A percentile compares a stretch with the other conserved stretches of the same genome.
phyloP scores from a whole-genome alignment of 2,329 filamentous ascomycete genomes.

The Colletotrichum echinochloae region DNA sequence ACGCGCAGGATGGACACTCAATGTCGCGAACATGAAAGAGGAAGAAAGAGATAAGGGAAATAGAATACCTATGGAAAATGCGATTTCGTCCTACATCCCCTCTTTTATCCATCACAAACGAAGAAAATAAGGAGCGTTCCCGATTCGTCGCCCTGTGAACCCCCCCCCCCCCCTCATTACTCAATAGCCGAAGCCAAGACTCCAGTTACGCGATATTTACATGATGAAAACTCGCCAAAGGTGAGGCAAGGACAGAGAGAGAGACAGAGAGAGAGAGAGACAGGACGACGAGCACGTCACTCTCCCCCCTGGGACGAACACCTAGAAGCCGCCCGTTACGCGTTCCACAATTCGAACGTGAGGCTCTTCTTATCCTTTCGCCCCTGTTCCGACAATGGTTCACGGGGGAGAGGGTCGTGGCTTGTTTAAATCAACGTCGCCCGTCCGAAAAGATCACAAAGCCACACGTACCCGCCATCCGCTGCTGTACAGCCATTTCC shows the following conservation, averaged over 20 bases:
- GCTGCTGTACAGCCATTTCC: not conserved
- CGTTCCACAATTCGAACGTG: slow-evolving; percentile 21
- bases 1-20: not conserved
- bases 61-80: too few species aligned
- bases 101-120: not conserved
- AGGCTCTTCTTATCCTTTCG: slow-evolving; percentile 29
- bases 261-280: too few species aligned
- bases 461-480: not conserved
- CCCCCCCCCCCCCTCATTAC: not conserved
- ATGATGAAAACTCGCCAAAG: slow-evolving; percentile 35
- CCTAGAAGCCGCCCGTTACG: not conserved
- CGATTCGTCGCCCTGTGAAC: slow-evolving; percentile 17
- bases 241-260: not conserved
- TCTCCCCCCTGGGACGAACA: not conserved
- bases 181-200: slow-evolving; percentile 27
- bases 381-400: not conserved
- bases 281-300: slow-evolving; percentile 6
- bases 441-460: not conserved
- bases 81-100: not conserved
- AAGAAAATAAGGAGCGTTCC: not conserved
- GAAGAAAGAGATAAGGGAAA: not conserved
- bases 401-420: not conserved
- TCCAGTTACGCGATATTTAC: slow-evolving; percentile 37
- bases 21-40: not conserved
- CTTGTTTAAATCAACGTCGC: slow-evolving; percentile 16